phyloP scores from a whole-genome alignment of 306 rosid species.

The Arachis hypogaea region DNA sequence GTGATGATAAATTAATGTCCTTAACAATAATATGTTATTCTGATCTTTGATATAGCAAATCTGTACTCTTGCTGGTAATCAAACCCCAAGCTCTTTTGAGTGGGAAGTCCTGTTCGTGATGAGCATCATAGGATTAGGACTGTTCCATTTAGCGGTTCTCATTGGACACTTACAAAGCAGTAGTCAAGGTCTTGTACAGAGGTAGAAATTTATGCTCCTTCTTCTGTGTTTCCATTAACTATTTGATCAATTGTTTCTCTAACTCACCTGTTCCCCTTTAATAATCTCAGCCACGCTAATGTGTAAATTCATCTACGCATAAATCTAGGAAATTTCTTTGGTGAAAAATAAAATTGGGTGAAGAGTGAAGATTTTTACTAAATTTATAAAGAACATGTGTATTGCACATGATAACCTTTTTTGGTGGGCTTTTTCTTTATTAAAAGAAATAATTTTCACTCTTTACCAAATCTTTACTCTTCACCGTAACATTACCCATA shows the following conservation, averaged over 20 bases:
- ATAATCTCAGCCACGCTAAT: background rate
- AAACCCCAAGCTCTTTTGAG: conserved; percentile 67
- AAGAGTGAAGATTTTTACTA: no score
- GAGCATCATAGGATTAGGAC: conserved; percentile 78
- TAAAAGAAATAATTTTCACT: no score
- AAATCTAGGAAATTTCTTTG: no score
- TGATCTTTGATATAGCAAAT: conserved; percentile 72
- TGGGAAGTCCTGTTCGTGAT: conserved; percentile 85
- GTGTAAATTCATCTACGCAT: background rate
- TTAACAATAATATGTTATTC: conserved; percentile 16
- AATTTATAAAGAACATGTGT: no score
- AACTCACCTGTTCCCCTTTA: no score
- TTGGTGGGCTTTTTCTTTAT: no score
- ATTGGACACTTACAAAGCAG: conserved; percentile 90
- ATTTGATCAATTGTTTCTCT: background rate
- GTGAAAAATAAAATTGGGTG: no score
- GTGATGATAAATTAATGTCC: background rate
- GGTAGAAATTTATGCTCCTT: conserved; percentile 48
- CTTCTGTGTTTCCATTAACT: conserved; percentile 3
- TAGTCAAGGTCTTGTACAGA: conserved; percentile 83
- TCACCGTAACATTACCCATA: background rate
- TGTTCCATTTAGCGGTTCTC: conserved; percentile 87
- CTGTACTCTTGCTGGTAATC: conserved; percentile 88
- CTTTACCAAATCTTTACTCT: no score
- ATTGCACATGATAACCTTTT: no score